phyloP scores from a whole-genome alignment of 202 grass and related monocot species.

The Hordeum pubiflorum region DNA sequence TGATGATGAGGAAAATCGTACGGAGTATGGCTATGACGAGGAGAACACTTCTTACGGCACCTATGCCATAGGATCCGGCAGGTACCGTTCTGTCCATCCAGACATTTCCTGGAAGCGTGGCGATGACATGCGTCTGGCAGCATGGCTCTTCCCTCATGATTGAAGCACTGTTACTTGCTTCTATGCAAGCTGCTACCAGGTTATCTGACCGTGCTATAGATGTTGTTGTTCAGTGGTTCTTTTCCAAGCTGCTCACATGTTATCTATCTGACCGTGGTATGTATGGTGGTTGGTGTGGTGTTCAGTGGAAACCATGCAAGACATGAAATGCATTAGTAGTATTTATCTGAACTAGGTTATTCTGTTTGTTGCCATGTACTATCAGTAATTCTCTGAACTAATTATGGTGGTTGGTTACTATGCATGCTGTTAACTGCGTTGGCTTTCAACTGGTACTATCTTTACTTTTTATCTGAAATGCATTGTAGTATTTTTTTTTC shows the following conservation, averaged over 20 bases:
- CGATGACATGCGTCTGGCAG: not conserved
- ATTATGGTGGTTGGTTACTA: not conserved
- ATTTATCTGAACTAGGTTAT: not conserved
- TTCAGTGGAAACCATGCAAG: not conserved
- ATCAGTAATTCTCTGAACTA: not conserved
- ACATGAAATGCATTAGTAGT: not conserved
- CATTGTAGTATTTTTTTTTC: not conserved
- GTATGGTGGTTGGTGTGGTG: not conserved
- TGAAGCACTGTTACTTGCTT: not conserved
- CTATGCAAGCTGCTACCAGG: not conserved
- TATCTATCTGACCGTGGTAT: not conserved
- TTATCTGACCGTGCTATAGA: not conserved
- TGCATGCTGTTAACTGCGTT: not conserved
- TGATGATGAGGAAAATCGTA: not conserved
- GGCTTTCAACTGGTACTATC: not conserved
- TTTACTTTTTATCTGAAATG: not conserved
- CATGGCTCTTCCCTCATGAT: not conserved
- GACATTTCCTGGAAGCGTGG: not conserved
- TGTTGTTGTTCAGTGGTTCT: not conserved
- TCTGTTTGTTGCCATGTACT: not conserved
- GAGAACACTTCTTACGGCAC: not conserved
- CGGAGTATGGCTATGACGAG: not conserved
- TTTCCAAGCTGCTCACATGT: not conserved
- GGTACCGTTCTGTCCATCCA: not conserved
- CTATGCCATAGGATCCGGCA: not conserved